Conservation (phyloP, 2,329 filamentous ascomycete genomes). For the Alternaria panax region DNA sequence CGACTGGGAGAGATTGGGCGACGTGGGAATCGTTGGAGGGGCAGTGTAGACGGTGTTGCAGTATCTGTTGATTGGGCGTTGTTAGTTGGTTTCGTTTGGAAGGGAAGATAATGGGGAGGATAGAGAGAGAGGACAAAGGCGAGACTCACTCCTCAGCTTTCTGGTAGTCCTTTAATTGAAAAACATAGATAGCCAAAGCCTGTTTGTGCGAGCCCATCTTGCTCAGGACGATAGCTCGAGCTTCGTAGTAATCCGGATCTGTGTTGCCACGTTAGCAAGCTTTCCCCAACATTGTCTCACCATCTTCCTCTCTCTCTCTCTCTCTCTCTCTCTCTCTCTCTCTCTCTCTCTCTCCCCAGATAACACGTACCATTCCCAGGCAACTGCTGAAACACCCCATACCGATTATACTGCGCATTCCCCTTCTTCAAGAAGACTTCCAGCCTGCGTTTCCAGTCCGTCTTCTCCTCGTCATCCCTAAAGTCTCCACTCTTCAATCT, state of each 20-base stretch:
- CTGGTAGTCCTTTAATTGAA: constrained; percentile 82
- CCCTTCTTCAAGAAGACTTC: constrained; percentile 73
- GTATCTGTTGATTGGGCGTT: constrained; percentile 55
- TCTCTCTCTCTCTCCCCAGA: background rate
- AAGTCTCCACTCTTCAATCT: constrained; percentile 54
- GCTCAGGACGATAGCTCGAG: constrained; percentile 86
- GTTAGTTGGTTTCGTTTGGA: background rate
- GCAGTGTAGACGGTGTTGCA: constrained; percentile 84
- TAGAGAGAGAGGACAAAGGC: no score
- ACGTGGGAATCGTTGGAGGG: constrained; percentile 18
- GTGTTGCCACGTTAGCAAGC: constrained; percentile 46
- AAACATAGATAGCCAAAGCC: constrained; percentile 96
- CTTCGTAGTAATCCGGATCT: constrained; percentile 88
- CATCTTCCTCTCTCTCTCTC: no score
- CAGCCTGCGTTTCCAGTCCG: constrained; percentile 68
- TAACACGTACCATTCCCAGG: constrained; percentile 74
- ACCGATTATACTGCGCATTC: constrained; percentile 81
- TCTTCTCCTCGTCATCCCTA: constrained; percentile 44
- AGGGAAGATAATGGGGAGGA: no score
- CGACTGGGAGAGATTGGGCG: constrained; percentile 44
- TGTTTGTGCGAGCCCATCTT: constrained; percentile 97
- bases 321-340: no score
- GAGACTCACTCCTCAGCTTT: constrained; percentile 85
- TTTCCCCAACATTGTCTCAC: background rate
- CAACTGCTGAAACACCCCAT: constrained; percentile 77